Evolutionary conservation across 441 rosid genomes (phyloP).

Genomic region (Mallotus japonicus): DNA sequence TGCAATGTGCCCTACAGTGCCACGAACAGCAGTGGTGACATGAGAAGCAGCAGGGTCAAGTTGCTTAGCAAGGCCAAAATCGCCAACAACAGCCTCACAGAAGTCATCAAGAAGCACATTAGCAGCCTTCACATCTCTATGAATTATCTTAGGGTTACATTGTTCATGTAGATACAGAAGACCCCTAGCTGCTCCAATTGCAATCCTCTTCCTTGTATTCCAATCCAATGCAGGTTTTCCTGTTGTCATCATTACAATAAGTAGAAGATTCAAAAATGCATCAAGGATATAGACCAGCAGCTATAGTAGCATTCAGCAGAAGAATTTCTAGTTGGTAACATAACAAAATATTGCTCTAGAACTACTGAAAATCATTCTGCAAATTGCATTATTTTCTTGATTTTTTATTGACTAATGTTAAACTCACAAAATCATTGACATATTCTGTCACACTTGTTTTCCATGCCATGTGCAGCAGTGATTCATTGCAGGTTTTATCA

Average conservation of each 20-base stretch:
- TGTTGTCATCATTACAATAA: conserved; percentile 22
- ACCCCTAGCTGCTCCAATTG: conserved; percentile 82
- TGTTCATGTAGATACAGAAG: conserved; percentile 86
- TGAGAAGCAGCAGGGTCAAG: conserved; percentile 85
- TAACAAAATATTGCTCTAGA: not conserved
- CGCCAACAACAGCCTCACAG: conserved; percentile 85
- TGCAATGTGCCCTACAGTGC: conserved; percentile 91
- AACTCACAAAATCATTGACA: no score
- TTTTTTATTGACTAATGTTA: no score
- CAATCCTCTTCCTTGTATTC: conserved; percentile 80
- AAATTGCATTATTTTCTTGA: no score
- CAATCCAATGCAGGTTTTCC: conserved; percentile 81
- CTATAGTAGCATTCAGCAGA: not conserved
- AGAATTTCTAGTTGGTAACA: not conserved
- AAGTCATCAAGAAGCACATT: conserved; percentile 75
- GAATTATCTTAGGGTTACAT: conserved; percentile 89
- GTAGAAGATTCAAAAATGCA: not conserved
- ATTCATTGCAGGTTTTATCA: not conserved
- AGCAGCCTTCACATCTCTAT: conserved; percentile 90
- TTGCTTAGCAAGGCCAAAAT: conserved; percentile 88
- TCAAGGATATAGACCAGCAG: not conserved
- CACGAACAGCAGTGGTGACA: conserved; percentile 88
- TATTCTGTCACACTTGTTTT: not conserved
- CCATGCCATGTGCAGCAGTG: not conserved
- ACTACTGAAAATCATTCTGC: no score